phyloP scores from a whole-genome alignment of 495 filamentous ascomycete species.

The Aspergillus avenaceus region DNA sequence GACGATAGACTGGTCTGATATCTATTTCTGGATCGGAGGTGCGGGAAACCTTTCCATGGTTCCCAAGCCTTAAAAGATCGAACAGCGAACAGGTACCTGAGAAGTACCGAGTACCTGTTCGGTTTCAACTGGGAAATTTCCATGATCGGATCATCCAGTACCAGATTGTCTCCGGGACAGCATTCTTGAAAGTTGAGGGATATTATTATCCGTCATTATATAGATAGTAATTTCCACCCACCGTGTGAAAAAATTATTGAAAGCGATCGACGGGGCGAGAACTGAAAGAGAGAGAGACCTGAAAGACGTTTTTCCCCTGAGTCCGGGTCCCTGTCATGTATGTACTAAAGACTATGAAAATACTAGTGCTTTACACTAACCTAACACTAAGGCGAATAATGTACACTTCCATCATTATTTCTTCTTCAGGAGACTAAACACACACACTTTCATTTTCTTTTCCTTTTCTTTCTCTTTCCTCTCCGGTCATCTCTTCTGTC shows the following conservation, averaged over 20 bases:
- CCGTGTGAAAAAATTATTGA: slow-evolving; percentile 18
- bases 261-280: slow-evolving; percentile 19
- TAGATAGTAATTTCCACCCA: too few relatives aligned
- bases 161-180: too few relatives aligned
- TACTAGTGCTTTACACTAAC: slow-evolving; percentile 3
- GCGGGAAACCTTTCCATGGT: background rate
- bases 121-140: too few relatives aligned
- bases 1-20: too few relatives aligned
- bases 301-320: background rate
- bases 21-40: background rate
- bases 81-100: too few relatives aligned
- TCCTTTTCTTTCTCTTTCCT: slow-evolving; percentile 1
- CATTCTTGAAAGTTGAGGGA: too few relatives aligned
- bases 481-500: background rate
- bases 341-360: background rate
- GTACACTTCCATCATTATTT: background rate
- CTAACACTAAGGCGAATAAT: background rate
- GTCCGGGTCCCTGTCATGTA: background rate
- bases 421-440: background rate
- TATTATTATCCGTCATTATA: too few relatives aligned
- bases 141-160: too few relatives aligned
- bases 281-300: slow-evolving; percentile 5
- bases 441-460: background rate
- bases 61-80: too few relatives aligned
- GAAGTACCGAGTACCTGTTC: background rate